Conservation (phyloP, 768 basidiomycete genomes). For the Amanita subjunquillea region DNA sequence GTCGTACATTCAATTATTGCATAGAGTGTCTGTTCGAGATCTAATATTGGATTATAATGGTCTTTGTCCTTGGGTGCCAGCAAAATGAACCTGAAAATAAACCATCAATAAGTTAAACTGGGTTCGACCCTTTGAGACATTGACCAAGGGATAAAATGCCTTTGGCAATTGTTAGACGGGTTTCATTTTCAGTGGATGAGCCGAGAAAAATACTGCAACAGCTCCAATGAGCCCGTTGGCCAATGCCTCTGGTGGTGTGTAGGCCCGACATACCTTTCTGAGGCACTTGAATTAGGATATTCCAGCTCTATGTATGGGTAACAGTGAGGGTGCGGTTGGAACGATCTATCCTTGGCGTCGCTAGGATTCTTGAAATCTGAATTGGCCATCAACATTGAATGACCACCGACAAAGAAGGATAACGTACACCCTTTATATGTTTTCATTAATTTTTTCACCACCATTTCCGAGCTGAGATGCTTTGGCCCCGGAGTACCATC, state of each 20-base stretch:
- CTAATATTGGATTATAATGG: conserved; percentile 80
- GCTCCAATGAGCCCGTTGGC: conserved; percentile 5
- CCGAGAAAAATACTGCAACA: conserved; percentile 4
- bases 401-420: neutral
- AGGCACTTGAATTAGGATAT: conserved; percentile 63
- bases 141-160: conserved; percentile 5
- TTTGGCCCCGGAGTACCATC: conserved; percentile 39
- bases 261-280: conserved; percentile 44
- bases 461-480: conserved; percentile 55
- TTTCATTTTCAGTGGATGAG: neutral
- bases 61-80: conserved; percentile 78
- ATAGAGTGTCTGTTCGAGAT: conserved; percentile 60
- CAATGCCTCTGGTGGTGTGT: conserved; percentile 4
- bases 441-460: conserved; percentile 52
- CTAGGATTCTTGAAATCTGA: conserved; percentile 63
- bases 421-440: conserved; percentile 61
- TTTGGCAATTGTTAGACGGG: neutral
- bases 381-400: conserved; percentile 12
- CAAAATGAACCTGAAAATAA: conserved; percentile 50
- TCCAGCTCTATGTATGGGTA: conserved; percentile 67
- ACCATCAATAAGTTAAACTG: neutral
- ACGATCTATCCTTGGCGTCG: conserved; percentile 52
- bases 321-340: conserved; percentile 47
- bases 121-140: conserved; percentile 6
- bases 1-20: conserved; percentile 64